Base-by-base conservation (phyloP, 1,284 basidiomycete species). In the Ustilago loliicola region DNA sequence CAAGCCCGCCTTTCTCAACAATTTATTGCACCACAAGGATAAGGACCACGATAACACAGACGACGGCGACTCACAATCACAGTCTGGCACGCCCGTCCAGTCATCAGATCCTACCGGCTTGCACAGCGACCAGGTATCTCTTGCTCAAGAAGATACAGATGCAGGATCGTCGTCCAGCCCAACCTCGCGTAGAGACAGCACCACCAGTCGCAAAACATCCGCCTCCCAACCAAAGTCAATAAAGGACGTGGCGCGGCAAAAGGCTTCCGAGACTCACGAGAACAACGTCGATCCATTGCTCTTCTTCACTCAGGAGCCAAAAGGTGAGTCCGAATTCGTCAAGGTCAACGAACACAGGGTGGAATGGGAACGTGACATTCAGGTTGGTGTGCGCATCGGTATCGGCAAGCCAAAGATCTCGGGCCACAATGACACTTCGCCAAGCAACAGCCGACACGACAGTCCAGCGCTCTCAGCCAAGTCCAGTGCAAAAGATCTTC, bases 331-430 rank as follows among this genome's bases (percentile, higher is more conserved):
- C 48, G 65, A 72, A 3, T 63, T 59, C 27, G 62, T 67, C 53
- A 63, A 66, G 13, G 75, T 84, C 5, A 19, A 65, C 5, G 71
- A 78, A 13, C 73, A 81, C 61, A 53, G 48, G 36, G 85, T 82
- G 45, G 66, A 75, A 48, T 85, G 82, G 79, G 79, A 83, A 15
- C 72, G 76, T 6, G 63, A 59, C 11, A 15, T 83, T 7, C 77
- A 86, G 23, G 72, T 78, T 5, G 81, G 80, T 3, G 62, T 86
- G 23, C 75, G 81, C 30, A 68, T 86, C 21, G 58, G 52, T 23
- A 76, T 86, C 45, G 81, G 79, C 42, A 83, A 81, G 63, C 69
- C 79, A 7, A 69, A 64, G 25, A 47, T 64, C 0, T 56, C 59
- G n/a, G 52, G 60, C 15, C 54, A 48, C 29, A 45, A 55, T 34